Conservation (phyloP, 2,329 filamentous ascomycete species). For the Ceratocystiopsis sp. region DNA sequence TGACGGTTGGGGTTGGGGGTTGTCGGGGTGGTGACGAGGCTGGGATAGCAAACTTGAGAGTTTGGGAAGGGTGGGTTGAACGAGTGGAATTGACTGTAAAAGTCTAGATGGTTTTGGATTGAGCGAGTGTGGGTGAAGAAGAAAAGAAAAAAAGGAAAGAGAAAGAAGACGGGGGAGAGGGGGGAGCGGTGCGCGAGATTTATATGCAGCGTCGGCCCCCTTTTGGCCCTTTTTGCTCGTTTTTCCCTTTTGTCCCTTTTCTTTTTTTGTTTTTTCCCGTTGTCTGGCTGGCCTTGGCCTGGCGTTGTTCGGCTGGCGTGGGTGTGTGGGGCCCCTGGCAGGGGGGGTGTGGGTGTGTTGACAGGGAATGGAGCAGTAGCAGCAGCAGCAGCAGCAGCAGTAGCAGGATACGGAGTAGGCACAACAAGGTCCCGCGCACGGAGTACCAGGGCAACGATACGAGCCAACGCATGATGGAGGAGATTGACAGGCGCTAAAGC, state of each 20-base stretch:
- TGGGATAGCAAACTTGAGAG: conserved; percentile 13
- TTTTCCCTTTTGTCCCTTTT: neutral
- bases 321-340: neutral
- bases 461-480: neutral
- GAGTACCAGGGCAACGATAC: too few relatives aligned
- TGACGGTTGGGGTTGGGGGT: conserved; percentile 32
- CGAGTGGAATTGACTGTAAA: conserved; percentile 41
- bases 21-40: conserved; percentile 11
- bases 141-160: conserved; percentile 15
- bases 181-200: too few relatives aligned
- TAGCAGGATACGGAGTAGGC: neutral
- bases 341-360: neutral
- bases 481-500: conserved; percentile 8
- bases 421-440: neutral
- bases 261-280: neutral
- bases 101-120: conserved; percentile 22
- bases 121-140: conserved; percentile 33
- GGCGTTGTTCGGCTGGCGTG: too few relatives aligned
- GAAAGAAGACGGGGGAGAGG: conserved; percentile 17
- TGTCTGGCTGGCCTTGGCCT: too few relatives aligned
- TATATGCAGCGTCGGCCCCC: too few relatives aligned
- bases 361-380: conserved; percentile 5
- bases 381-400: neutral
- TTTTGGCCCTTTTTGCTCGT: neutral
- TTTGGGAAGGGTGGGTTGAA: conserved; percentile 21